Conservation (phyloP, 2,329 filamentous ascomycete genomes). For the Chalaropsis ovoidea region DNA sequence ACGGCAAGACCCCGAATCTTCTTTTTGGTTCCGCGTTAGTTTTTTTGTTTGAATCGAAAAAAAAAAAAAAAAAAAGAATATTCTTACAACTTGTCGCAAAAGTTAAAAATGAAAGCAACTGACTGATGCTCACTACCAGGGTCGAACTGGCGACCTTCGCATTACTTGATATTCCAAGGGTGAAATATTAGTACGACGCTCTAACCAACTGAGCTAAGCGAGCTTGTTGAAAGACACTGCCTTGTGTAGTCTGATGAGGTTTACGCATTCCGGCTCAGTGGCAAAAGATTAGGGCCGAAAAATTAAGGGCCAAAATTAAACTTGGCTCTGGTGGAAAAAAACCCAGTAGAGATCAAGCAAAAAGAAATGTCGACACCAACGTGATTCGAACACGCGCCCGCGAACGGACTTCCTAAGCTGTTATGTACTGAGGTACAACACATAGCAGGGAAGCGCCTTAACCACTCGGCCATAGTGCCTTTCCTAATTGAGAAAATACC, state of each 20-base stretch:
- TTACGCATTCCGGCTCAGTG: background rate
- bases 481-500: background rate
- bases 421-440: background rate
- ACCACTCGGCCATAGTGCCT: slow-evolving; percentile 17
- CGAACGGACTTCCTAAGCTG: background rate
- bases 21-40: background rate
- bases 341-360: no score
- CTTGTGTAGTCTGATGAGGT: background rate
- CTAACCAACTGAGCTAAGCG: slow-evolving; percentile 20
- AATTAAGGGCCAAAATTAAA: no score
- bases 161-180: slow-evolving; percentile 13
- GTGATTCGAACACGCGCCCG: slow-evolving; percentile 4
- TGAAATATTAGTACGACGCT: slow-evolving; percentile 19
- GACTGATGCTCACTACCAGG: slow-evolving; percentile 11
- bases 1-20: slow-evolving; percentile 21
- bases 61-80: no score
- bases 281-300: no score
- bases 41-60: background rate
- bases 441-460: slow-evolving; percentile 21
- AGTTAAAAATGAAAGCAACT: background rate
- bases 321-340: background rate
- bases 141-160: slow-evolving; percentile 17
- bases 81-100: background rate
- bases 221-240: background rate
- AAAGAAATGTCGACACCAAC: slow-evolving; percentile 4